phyloP scores from a whole-genome alignment of 495 filamentous ascomycete species.

The Alectoria sarmentosa region DNA sequence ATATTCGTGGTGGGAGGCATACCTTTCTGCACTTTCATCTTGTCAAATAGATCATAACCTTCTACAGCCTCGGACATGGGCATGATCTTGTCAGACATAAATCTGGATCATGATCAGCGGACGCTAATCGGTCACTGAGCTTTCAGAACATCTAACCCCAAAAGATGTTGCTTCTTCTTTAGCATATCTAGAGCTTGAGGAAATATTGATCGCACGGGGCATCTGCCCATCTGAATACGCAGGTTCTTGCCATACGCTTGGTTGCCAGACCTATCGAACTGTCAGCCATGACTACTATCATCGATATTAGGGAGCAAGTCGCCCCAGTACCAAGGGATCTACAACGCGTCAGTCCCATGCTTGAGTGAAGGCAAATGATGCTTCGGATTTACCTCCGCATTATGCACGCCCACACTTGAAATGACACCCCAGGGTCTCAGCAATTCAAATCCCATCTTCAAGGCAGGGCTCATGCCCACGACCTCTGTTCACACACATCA shows the following conservation, averaged over 20 bases:
- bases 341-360: constrained; percentile 21
- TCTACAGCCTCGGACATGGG: constrained; percentile 75
- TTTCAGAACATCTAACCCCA: constrained; percentile 55
- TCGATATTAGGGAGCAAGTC: not conserved
- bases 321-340: constrained; percentile 62
- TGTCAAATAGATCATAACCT: constrained; percentile 87
- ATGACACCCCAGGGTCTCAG: constrained; percentile 75
- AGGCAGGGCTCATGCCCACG: constrained; percentile 75
- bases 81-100: constrained; percentile 95
- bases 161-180: constrained; percentile 71
- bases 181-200: constrained; percentile 68
- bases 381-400: constrained; percentile 57
- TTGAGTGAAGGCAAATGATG: not conserved
- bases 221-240: constrained; percentile 87
- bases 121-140: constrained; percentile 9
- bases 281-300: not conserved
- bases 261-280: constrained; percentile 45
- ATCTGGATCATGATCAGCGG: constrained; percentile 45
- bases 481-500: constrained; percentile 48
- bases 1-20: not conserved
- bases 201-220: constrained; percentile 83
- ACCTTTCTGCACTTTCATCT: constrained; percentile 90
- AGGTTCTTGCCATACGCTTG: constrained; percentile 89
- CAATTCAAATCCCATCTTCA: constrained; percentile 78
- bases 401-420: constrained; percentile 87